Base-by-base conservation (phyloP, 2,329 filamentous ascomycete species). In the Diaporthe australafricana region DNA sequence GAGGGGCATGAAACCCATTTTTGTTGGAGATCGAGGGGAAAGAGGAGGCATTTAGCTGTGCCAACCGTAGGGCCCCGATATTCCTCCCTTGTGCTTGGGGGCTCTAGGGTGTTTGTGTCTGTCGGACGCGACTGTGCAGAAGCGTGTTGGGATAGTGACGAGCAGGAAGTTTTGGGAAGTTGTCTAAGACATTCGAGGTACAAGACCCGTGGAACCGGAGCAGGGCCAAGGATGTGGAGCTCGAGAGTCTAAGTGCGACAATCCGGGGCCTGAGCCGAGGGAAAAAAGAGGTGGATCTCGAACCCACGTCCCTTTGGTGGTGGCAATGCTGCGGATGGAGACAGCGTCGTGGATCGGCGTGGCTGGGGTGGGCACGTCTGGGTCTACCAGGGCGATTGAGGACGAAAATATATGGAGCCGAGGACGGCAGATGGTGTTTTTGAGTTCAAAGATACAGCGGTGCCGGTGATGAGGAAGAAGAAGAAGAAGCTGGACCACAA, bases 1-100 rank as follows among this genome's bases (percentile, higher is more conserved):
- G 40, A 87, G 80, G 60, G 82, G 85, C 62, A 86, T 77, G 74
- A 88, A 88, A 72, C 86, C 85, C 57, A 80, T 82, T 67, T 81
- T 80, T 67, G 80, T 78, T 65, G 83, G 80, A 8, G 83, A 83
- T 65, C 79, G 75, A 25, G 83, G 77, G 11, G 79, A 78, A 63
- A 75, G 75, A 69, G 75, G 72, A 57, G 74, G 74, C 75, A 77
- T 78, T 47, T 27, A 63, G 30, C 14, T 16, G 2, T 30, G n/a
- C 20, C 22, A 60, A 25, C 27, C 22, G 53, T 53, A 17, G 27
- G 55, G 27, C 42, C 66, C 30, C 53, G 66, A 60, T 30, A 27
- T 47, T 57, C 50, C 38, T 45, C 57, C 38, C 25, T 38, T 32
- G 27, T n/a, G 27, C 30, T 22, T 48, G 50, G 52, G 53, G 52